Evolutionary conservation across 352 stramenopile genomes (phyloP).

Genomic region (Elongisporangium undulatum): DNA sequence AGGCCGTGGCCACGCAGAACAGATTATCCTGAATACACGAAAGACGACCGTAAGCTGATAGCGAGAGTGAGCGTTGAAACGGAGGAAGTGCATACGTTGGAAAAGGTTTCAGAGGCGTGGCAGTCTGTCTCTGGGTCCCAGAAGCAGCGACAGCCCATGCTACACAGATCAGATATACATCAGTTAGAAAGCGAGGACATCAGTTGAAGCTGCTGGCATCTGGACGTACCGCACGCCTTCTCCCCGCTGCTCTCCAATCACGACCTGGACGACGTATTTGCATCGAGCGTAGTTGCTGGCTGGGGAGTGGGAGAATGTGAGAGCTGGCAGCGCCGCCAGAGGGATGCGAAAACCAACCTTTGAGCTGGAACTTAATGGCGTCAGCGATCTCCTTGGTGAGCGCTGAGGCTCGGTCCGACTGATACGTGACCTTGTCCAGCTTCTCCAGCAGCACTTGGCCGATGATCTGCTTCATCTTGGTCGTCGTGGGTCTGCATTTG

Average conservation of each 20-base stretch:
- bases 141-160: slow-evolving; percentile 89
- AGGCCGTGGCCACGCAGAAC: slow-evolving; percentile 87
- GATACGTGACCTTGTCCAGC: slow-evolving; percentile 53
- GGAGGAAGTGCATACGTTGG: slow-evolving; percentile 84
- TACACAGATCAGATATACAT: slow-evolving; percentile 10
- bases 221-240: slow-evolving; percentile 69
- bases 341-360: slow-evolving; percentile 30
- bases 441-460: slow-evolving; percentile 61
- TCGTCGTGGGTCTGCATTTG: slow-evolving; percentile 48
- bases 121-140: slow-evolving; percentile 89
- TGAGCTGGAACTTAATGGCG: slow-evolving; percentile 75
- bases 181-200: not conserved
- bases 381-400: slow-evolving; percentile 88
- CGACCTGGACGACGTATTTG: slow-evolving; percentile 90
- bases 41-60: not conserved
- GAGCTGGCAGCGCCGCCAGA: not conserved
- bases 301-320: slow-evolving; percentile 1
- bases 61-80: not conserved
- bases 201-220: not conserved
- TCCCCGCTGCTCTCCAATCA: slow-evolving; percentile 87
- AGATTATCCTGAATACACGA: slow-evolving; percentile 65
- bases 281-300: slow-evolving; percentile 75
- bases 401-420: slow-evolving; percentile 66
- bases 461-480: slow-evolving; percentile 81
- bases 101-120: slow-evolving; percentile 87